A percentile compares a stretch with the other conserved stretches of the same genome.
Conservation (phyloP, 257 asterid genomes). For the Solanum raphanifolium region DNA sequence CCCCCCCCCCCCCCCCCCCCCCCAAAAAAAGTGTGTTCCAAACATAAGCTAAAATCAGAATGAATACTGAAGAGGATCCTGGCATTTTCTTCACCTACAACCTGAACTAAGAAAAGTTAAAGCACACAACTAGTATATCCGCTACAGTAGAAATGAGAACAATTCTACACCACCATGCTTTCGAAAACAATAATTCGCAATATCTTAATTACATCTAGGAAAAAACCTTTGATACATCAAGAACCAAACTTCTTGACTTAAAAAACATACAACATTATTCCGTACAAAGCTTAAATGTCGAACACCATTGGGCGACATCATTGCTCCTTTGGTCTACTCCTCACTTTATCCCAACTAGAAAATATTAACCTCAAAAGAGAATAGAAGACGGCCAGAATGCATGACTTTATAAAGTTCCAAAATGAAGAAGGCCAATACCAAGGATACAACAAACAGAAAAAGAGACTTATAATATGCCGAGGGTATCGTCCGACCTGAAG, state of each 20-base stretch:
- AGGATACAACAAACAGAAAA: constrained; percentile 74
- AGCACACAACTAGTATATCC: neutral
- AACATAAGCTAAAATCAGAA: neutral
- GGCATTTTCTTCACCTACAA: neutral
- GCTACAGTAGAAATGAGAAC: neutral
- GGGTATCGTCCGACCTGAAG: constrained; percentile 71
- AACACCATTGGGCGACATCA: neutral
- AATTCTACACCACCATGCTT: neutral
- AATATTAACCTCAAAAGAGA: constrained; percentile 36
- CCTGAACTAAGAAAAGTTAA: neutral
- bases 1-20: no score
- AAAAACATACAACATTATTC: neutral
- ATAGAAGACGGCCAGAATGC: constrained; percentile 40
- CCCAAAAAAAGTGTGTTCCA: neutral
- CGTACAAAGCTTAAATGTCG: neutral
- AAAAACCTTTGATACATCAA: neutral
- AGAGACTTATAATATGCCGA: constrained; percentile 67
- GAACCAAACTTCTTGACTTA: neutral
- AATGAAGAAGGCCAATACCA: constrained; percentile 96
- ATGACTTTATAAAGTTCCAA: constrained; percentile 65
- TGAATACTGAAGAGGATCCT: neutral
- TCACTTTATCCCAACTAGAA: constrained; percentile 40
- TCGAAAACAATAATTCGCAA: neutral
- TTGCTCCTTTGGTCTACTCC: constrained; percentile 9
- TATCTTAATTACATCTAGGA: neutral